A percentile compares a stretch with the other conserved stretches of the same genome.
phyloP scores from a whole-genome alignment of 2,329 filamentous ascomycete genomes.

The Epichloe gansuensis region DNA sequence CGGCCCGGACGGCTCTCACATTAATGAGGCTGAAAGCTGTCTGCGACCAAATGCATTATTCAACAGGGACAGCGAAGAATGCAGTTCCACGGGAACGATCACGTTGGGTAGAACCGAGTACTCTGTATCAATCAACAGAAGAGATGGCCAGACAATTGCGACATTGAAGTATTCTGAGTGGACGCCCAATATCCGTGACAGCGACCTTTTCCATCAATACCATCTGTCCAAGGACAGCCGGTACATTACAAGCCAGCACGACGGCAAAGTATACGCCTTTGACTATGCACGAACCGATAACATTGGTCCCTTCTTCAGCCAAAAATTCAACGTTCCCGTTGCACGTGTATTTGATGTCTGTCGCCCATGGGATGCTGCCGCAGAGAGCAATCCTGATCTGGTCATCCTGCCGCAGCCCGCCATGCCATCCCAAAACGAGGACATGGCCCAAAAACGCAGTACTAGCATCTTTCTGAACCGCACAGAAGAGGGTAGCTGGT shows the following conservation, averaged over 20 bases:
- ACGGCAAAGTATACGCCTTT: conserved; percentile 73
- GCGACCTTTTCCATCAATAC: conserved; percentile 77
- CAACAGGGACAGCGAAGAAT: conserved; percentile 58
- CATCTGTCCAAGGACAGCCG: conserved; percentile 67
- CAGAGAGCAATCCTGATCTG: conserved; percentile 58
- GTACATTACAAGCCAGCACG: conserved; percentile 77
- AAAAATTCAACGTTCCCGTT: conserved; percentile 63
- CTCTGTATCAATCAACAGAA: conserved; percentile 70
- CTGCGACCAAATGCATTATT: conserved; percentile 53
- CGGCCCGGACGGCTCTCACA: conserved; percentile 55
- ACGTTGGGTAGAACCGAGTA: conserved; percentile 83
- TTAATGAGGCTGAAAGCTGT: conserved; percentile 63
- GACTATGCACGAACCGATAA: conserved; percentile 47
- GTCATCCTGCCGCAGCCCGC: conserved; percentile 78
- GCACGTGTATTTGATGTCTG: conserved; percentile 83
- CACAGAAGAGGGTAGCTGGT: conserved; percentile 81
- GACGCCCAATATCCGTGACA: conserved; percentile 83
- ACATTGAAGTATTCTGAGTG: conserved; percentile 90
- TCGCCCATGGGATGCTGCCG: conserved; percentile 51
- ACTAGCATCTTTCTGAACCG: conserved; percentile 74
- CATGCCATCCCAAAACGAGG: conserved; percentile 42
- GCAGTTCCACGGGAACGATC: conserved; percentile 65
- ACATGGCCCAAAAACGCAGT: conserved; percentile 38
- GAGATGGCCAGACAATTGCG: conserved; percentile 63
- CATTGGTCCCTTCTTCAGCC: conserved; percentile 47